Percentiles rank a stretch among this genome's conserved stretches.
phyloP scores from a whole-genome alignment of 1,284 basidiomycete species.

The Amylostereum areolatum region DNA sequence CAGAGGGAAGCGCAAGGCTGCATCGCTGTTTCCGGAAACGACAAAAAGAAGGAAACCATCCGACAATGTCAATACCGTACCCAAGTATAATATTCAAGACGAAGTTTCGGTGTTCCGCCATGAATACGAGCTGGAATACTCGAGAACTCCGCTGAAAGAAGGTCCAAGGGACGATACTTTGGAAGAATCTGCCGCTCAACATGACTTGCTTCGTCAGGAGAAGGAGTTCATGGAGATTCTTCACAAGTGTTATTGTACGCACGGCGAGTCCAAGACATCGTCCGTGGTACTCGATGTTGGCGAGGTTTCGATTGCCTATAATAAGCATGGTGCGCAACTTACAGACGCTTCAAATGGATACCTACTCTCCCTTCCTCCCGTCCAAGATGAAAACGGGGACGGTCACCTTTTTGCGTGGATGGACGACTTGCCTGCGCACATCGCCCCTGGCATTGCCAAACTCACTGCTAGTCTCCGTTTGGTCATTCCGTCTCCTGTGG shows the following conservation, averaged over 20 bases:
- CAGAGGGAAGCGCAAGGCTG: too few relatives aligned
- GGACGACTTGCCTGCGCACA: slow-evolving; percentile 37
- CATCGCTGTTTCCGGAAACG: too few relatives aligned
- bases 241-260: too few relatives aligned
- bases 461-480: slow-evolving; percentile 8
- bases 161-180: slow-evolving; percentile 12
- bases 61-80: too few relatives aligned
- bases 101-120: slow-evolving; percentile 35
- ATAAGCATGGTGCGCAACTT: too few relatives aligned
- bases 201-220: slow-evolving; percentile 36
- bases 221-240: too few relatives aligned
- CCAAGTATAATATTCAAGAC: too few relatives aligned
- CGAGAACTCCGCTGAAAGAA: slow-evolving; percentile 11
- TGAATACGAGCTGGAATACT: slow-evolving; percentile 34
- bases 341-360: too few relatives aligned
- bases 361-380: background rate
- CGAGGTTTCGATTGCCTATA: too few relatives aligned
- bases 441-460: slow-evolving; percentile 2
- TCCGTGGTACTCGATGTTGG: too few relatives aligned
- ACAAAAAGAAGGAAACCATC: too few relatives aligned
- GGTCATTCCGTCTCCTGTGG: slow-evolving; percentile 5
- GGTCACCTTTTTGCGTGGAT: slow-evolving; percentile 10
- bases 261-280: too few relatives aligned
- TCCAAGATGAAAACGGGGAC: background rate
- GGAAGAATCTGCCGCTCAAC: slow-evolving; percentile 16